Evolutionary conservation across 2,329 filamentous ascomycete species (phyloP).

Genomic region (Claviceps purpurea): DNA sequence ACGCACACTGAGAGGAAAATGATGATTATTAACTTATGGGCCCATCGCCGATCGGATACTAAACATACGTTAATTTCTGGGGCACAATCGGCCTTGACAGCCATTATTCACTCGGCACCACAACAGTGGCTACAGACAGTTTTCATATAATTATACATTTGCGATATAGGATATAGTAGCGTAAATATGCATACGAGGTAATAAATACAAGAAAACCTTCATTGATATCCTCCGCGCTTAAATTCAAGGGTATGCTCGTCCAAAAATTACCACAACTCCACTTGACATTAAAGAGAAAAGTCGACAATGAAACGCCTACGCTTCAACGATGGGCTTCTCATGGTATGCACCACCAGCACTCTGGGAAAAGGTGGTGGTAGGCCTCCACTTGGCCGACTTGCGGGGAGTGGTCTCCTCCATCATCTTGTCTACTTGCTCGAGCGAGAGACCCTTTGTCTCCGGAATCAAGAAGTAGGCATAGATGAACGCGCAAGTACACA

Average conservation of each 20-base stretch:
- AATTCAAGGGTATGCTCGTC: constrained; percentile 1
- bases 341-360: constrained; percentile 20
- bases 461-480: constrained; percentile 64
- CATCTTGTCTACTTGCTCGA: constrained; percentile 77
- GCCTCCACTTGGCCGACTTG: constrained; percentile 64
- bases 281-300: neutral
- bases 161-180: too few relatives aligned
- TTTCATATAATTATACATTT: too few relatives aligned
- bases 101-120: too few relatives aligned
- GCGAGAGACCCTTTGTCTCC: constrained; percentile 62
- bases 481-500: constrained; percentile 45
- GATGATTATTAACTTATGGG: too few relatives aligned
- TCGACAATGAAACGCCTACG: neutral
- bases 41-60: too few relatives aligned
- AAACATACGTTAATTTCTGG: too few relatives aligned
- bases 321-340: constrained; percentile 14
- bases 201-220: neutral
- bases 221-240: neutral
- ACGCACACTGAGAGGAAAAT: too few relatives aligned
- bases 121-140: too few relatives aligned
- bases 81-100: too few relatives aligned
- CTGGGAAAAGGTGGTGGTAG: constrained; percentile 53
- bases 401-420: constrained; percentile 73
- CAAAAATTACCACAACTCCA: neutral
- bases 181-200: neutral